Conservation (phyloP, 306 rosid genomes). For the Mimosa pudica region DNA sequence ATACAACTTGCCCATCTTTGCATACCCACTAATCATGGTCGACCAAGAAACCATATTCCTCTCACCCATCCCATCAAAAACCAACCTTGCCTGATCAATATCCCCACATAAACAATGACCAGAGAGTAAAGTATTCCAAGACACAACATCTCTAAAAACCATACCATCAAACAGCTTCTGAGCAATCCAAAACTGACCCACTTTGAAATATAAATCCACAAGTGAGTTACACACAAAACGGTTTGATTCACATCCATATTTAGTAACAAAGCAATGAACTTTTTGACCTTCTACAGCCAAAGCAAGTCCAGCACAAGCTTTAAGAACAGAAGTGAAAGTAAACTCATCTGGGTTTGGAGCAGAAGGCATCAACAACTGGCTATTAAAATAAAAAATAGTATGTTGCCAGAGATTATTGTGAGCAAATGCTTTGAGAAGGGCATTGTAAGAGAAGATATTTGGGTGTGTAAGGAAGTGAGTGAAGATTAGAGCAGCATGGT, state of each 20-base stretch:
- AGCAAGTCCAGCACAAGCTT: conserved; percentile 52
- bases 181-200: conserved; percentile 15
- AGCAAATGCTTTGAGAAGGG: conserved; percentile 53
- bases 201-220: conserved; percentile 26
- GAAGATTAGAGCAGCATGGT: conserved; percentile 38
- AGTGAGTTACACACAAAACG: conserved; percentile 23
- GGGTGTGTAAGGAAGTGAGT: conserved; percentile 37
- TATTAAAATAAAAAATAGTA: conserved; percentile 38
- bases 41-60: conserved; percentile 21
- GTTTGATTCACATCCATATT: conserved; percentile 47
- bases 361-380: conserved; percentile 18
- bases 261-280: conserved; percentile 41
- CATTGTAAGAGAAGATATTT: conserved; percentile 41
- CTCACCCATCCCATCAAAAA: conserved; percentile 18
- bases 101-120: conserved; percentile 17
- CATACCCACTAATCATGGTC: conserved; percentile 29
- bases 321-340: conserved; percentile 52
- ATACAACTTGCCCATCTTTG: conserved; percentile 18
- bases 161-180: conserved; percentile 15
- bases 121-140: conserved; percentile 24
- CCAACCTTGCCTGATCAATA: neutral
- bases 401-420: conserved; percentile 46
- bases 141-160: neutral
- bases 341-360: conserved; percentile 49
- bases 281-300: conserved; percentile 41